A percentile compares a stretch with the other conserved stretches of the same genome.
These are phyloP conservation scores for Neurospora sp. DNA, from an alignment of 495 filamentous ascomycete genomes.

Conservation along the genomic window DNA sequence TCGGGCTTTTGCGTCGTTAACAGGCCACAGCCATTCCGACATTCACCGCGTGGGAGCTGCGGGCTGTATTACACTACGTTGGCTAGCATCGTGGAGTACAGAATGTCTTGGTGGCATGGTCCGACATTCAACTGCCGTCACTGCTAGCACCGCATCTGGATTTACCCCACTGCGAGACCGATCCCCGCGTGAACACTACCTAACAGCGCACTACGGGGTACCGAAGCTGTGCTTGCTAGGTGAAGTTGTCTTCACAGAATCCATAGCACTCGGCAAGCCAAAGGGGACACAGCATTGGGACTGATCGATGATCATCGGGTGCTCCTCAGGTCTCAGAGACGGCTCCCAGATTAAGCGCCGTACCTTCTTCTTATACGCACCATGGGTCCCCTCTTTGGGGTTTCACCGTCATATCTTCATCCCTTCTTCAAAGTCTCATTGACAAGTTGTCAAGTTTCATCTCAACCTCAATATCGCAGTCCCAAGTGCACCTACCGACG, in stretches of 20 bases:
- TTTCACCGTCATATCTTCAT: neutral
- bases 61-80: neutral
- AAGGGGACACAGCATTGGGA: neutral
- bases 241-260: neutral
- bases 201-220: neutral
- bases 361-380: neutral
- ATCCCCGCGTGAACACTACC: neutral
- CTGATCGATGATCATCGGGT: neutral
- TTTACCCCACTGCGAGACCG: neutral
- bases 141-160: neutral
- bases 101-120: neutral
- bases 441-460: neutral
- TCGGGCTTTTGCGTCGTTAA: neutral
- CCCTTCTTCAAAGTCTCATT: neutral
- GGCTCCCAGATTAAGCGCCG: neutral
- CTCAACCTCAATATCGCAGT: neutral
- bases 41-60: neutral
- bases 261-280: neutral
- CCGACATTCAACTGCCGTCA: neutral
- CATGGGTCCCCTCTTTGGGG: neutral
- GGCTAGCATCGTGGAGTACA: neutral
- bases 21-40: neutral
- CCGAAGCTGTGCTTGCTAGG: neutral
- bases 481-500: neutral
- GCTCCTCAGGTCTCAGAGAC: neutral